phyloP scores from a whole-genome alignment of 495 filamentous ascomycete species.

The Penicillium samsonianum region DNA sequence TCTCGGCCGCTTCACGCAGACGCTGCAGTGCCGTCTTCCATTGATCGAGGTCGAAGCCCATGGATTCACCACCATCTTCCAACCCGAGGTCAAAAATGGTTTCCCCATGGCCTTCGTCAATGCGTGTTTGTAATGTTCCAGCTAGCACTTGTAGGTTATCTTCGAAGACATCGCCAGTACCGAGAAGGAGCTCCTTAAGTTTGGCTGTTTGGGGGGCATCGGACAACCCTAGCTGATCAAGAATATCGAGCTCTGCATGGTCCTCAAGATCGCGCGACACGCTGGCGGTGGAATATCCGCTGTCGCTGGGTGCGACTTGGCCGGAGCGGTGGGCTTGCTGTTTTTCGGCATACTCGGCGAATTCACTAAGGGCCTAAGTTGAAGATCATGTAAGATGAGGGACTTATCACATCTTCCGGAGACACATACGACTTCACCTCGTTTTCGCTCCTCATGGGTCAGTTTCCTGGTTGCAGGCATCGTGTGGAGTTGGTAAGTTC shows the following conservation, averaged over 20 bases:
- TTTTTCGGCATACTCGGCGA: slow-evolving; percentile 96
- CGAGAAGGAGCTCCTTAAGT: slow-evolving; percentile 77
- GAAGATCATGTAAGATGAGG: slow-evolving; percentile 13
- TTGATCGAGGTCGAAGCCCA: slow-evolving; percentile 75
- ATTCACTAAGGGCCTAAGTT: slow-evolving; percentile 84
- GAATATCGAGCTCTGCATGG: slow-evolving; percentile 87
- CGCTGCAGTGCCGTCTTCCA: slow-evolving; percentile 75
- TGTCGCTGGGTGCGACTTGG: slow-evolving; percentile 43
- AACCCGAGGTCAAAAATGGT: slow-evolving; percentile 88
- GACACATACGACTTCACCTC: slow-evolving; percentile 74
- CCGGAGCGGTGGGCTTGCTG: slow-evolving; percentile 73
- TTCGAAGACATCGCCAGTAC: slow-evolving; percentile 57
- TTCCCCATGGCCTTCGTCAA: slow-evolving; percentile 88
- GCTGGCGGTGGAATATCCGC: slow-evolving; percentile 45
- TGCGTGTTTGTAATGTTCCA: slow-evolving; percentile 60
- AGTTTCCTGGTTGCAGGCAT: slow-evolving; percentile 54
- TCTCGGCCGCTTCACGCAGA: slow-evolving; percentile 64
- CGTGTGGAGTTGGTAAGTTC: slow-evolving; percentile 11
- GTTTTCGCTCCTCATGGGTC: slow-evolving; percentile 72
- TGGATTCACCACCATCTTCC: slow-evolving; percentile 90
- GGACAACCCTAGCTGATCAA: slow-evolving; percentile 80
- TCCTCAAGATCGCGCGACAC: slow-evolving; percentile 58
- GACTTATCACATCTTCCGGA: neutral
- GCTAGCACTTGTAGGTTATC: slow-evolving; percentile 62
- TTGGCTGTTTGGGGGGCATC: slow-evolving; percentile 68